Percentiles rank a stretch among this genome's conserved stretches.
These are phyloP conservation scores for Saturnispora hagleri DNA, from an alignment of 805 yeast species.

Conservation along the genomic window DNA sequence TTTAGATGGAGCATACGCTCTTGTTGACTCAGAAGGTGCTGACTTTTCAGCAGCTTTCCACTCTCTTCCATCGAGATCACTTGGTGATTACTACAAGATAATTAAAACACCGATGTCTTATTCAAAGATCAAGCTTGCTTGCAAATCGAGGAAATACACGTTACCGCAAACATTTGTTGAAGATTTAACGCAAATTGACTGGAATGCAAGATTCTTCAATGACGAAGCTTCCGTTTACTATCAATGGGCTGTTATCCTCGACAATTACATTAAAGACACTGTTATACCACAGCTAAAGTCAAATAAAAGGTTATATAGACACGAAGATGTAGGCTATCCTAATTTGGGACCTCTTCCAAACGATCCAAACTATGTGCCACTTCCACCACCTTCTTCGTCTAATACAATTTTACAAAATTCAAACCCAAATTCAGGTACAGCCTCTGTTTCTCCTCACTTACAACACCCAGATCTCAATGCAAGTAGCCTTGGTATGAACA, in stretches of 20 bases:
- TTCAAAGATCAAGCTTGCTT: conserved; percentile 53
- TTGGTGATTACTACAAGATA: conserved; percentile 70
- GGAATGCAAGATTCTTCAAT: conserved; percentile 86
- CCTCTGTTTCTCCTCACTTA: background rate
- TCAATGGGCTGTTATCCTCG: conserved; percentile 55
- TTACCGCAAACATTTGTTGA: conserved; percentile 59
- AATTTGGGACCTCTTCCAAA: conserved; percentile 62
- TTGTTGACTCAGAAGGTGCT: conserved; percentile 22
- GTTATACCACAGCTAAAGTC: conserved; percentile 38
- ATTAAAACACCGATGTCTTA: conserved; percentile 78
- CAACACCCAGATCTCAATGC: background rate
- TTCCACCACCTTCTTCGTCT: background rate
- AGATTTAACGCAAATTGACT: conserved; percentile 75
- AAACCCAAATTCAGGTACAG: background rate
- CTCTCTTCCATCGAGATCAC: conserved; percentile 63
- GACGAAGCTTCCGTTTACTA: conserved; percentile 59
- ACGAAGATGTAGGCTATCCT: conserved; percentile 40
- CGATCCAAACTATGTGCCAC: conserved; percentile 10
- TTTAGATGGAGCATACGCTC: conserved; percentile 17
- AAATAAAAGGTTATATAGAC: conserved; percentile 21
- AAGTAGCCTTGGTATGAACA: background rate
- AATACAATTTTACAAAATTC: background rate
- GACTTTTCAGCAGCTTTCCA: conserved; percentile 40
- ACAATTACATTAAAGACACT: conserved; percentile 37
- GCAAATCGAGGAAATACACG: conserved; percentile 45